Conservation (phyloP, 164 flowering plant genomes). For the Stephania japonica region DNA sequence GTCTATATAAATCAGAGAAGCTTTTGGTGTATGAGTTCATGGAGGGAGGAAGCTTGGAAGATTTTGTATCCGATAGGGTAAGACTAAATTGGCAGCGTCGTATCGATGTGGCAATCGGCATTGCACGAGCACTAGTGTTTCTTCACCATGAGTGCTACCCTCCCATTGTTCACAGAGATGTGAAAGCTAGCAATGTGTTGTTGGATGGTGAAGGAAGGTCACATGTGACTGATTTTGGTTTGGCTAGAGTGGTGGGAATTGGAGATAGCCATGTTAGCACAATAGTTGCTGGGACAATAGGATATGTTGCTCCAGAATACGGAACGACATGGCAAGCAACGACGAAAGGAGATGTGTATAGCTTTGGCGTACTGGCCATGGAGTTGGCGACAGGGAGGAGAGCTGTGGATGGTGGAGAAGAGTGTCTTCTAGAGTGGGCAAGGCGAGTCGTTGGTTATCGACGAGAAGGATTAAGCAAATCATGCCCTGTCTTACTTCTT, state of each 20-base stretch:
- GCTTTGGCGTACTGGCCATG: conserved; percentile 81
- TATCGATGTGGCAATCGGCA: conserved; percentile 56
- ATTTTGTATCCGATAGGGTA: conserved; percentile 40
- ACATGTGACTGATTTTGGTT: conserved; percentile 76
- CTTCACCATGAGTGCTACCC: conserved; percentile 89
- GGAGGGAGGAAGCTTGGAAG: conserved; percentile 88
- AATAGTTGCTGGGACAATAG: conserved; percentile 81
- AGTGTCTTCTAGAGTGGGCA: conserved; percentile 78
- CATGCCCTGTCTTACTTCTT: conserved; percentile 34
- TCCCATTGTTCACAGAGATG: conserved; percentile 77
- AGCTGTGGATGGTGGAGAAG: conserved; percentile 79
- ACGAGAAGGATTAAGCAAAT: conserved; percentile 25
- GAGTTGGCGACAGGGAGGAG: conserved; percentile 80
- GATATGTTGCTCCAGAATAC: conserved; percentile 92
- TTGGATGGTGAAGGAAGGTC: conserved; percentile 64
- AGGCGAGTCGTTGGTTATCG: conserved; percentile 45
- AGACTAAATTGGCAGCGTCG: conserved; percentile 55
- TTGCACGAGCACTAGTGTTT: conserved; percentile 67
- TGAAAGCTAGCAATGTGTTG: conserved; percentile 84
- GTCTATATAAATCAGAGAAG: conserved; percentile 65
- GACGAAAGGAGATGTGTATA: conserved; percentile 88
- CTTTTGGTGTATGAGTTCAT: conserved; percentile 79
- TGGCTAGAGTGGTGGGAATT: conserved; percentile 61
- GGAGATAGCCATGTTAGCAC: conserved; percentile 90
- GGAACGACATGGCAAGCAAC: conserved; percentile 89